phyloP scores from a whole-genome alignment of 2,329 filamentous ascomycete species.

The Fusarium heterosporum region DNA sequence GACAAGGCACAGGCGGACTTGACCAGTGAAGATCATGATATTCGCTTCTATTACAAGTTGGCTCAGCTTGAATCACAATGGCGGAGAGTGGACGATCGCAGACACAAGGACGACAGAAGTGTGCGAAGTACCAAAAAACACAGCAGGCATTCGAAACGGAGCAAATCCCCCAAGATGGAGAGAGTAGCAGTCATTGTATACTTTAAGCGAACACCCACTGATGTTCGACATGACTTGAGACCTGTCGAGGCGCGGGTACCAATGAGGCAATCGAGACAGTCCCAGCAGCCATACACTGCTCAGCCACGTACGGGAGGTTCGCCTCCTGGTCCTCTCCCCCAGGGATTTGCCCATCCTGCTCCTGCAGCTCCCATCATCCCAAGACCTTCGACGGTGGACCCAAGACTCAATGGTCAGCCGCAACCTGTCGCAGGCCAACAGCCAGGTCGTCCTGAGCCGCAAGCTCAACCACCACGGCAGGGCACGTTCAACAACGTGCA shows the following conservation, averaged over 20 bases:
- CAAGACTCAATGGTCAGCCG: slow-evolving; percentile 11
- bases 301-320: background rate
- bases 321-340: slow-evolving; percentile 10
- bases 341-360: background rate
- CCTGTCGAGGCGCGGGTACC: slow-evolving; percentile 45
- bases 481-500: background rate
- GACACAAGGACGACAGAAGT: slow-evolving; percentile 36
- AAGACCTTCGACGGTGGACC: background rate
- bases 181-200: slow-evolving; percentile 59
- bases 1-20: slow-evolving; percentile 54
- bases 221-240: slow-evolving; percentile 47
- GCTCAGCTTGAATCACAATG: slow-evolving; percentile 59
- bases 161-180: slow-evolving; percentile 51
- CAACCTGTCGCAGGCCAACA: slow-evolving; percentile 2
- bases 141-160: slow-evolving; percentile 18
- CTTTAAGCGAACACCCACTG: slow-evolving; percentile 57
- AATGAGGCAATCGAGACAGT: slow-evolving; percentile 2
- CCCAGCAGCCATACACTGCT: slow-evolving; percentile 6
- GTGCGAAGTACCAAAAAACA: slow-evolving; percentile 40
- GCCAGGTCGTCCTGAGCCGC: background rate
- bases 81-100: slow-evolving; percentile 44
- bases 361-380: background rate
- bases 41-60: slow-evolving; percentile 55
- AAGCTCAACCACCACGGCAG: slow-evolving; percentile 6
- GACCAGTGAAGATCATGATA: slow-evolving; percentile 51